phyloP scores from a whole-genome alignment of 768 basidiomycete species.

The Cystobasidium tubakii region DNA sequence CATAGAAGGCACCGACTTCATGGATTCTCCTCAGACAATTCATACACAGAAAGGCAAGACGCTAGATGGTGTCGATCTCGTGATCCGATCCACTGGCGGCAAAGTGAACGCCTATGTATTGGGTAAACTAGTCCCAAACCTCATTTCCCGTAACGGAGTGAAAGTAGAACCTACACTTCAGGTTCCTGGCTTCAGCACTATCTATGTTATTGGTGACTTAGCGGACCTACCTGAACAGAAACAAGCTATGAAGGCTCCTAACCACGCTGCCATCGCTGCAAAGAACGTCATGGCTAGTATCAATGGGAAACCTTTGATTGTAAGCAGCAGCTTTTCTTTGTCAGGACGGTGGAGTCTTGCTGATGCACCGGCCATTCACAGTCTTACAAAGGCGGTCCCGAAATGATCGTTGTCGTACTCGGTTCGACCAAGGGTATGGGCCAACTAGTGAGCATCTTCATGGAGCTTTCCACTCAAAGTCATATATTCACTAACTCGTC shows the following conservation, averaged over 20 bases:
- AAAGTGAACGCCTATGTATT: slow-evolving; percentile 57
- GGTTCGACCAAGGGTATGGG: neutral
- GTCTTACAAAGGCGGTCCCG: slow-evolving; percentile 9
- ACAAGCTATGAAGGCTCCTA: slow-evolving; percentile 54
- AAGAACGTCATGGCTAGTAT: slow-evolving; percentile 53
- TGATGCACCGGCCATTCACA: neutral
- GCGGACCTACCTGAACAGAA: slow-evolving; percentile 64
- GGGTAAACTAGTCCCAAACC: slow-evolving; percentile 52
- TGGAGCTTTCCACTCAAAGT: too few relatives aligned
- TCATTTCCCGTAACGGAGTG: slow-evolving; percentile 50
- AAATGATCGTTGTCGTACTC: slow-evolving; percentile 17
- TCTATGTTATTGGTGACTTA: slow-evolving; percentile 65
- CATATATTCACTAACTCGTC: neutral
- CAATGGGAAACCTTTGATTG: neutral
- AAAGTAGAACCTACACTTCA: slow-evolving; percentile 61
- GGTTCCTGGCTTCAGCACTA: slow-evolving; percentile 54
- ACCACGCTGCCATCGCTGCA: slow-evolving; percentile 54
- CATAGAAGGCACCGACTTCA: slow-evolving; percentile 50
- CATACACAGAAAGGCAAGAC: slow-evolving; percentile 42
- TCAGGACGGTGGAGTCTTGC: too few relatives aligned
- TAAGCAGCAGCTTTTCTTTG: neutral
- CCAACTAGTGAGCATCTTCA: slow-evolving; percentile 15
- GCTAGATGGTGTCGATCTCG: slow-evolving; percentile 42
- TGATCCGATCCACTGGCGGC: slow-evolving; percentile 42
- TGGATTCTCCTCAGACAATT: slow-evolving; percentile 23